Conservation (phyloP, 257 asterid species). For the Salvia miltiorrhiza region DNA sequence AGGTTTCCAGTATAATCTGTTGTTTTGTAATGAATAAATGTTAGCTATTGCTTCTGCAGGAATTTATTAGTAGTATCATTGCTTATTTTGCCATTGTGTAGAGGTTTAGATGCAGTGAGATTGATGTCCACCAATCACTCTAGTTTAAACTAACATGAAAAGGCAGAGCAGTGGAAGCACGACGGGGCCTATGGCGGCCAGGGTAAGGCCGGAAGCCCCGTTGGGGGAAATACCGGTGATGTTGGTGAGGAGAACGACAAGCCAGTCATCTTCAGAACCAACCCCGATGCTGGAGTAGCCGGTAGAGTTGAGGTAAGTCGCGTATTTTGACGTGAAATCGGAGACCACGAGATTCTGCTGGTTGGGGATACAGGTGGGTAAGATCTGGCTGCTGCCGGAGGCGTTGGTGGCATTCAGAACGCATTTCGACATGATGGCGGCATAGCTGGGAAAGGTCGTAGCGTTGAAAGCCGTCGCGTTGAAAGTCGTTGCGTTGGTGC, state of each 20-base stretch:
- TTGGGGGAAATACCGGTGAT: slow-evolving; percentile 9
- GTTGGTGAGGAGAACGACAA: slow-evolving; percentile 51
- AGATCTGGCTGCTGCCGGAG: slow-evolving; percentile 55
- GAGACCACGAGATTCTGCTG: slow-evolving; percentile 46
- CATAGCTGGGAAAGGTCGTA: slow-evolving; percentile 45
- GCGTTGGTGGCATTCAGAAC: slow-evolving; percentile 47
- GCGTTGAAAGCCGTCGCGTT: slow-evolving; percentile 54
- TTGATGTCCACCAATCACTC: no score
- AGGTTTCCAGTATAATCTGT: background rate
- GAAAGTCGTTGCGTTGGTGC: slow-evolving; percentile 63
- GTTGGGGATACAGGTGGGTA: slow-evolving; percentile 71
- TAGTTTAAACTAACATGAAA: slow-evolving; percentile 28
- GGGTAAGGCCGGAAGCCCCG: slow-evolving; percentile 17
- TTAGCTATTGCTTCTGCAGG: background rate
- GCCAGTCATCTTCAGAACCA: slow-evolving; percentile 57
- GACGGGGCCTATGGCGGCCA: slow-evolving; percentile 20
- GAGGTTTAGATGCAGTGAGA: no score
- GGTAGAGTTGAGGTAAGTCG: slow-evolving; percentile 43
- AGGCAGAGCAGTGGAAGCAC: slow-evolving; percentile 25
- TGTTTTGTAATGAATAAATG: background rate
- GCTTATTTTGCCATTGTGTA: no score
- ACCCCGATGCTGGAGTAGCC: slow-evolving; percentile 56
- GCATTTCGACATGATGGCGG: slow-evolving; percentile 48
- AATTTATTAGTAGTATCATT: no score
- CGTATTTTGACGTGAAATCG: slow-evolving; percentile 58